A percentile compares a stretch with the other conserved stretches of the same genome.
Evolutionary conservation across 2,329 filamentous ascomycete species (phyloP).

Genomic region (Neospermospora avenae): DNA sequence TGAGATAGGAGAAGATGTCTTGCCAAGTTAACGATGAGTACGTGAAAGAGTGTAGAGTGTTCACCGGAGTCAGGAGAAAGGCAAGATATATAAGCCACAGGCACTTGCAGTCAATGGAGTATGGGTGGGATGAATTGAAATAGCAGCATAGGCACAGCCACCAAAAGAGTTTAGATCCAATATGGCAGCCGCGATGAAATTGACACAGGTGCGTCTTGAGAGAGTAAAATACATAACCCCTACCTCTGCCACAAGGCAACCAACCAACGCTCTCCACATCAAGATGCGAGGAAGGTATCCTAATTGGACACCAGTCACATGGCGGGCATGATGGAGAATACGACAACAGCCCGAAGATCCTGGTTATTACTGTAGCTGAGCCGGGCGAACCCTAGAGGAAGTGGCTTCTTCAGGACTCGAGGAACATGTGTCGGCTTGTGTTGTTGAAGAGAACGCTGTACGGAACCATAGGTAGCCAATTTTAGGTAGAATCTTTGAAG

Average conservation of each 20-base stretch:
- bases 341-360: conserved; percentile 25
- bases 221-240: conserved; percentile 9
- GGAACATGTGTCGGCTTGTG: background rate
- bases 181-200: conserved; percentile 25
- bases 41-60: conserved; percentile 1
- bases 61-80: background rate
- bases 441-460: background rate
- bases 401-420: conserved; percentile 5
- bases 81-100: conserved; percentile 22
- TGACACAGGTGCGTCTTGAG: conserved; percentile 22
- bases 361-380: conserved; percentile 14
- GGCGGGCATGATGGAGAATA: conserved; percentile 18
- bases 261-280: conserved; percentile 8
- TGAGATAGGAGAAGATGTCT: conserved; percentile 5
- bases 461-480: conserved; percentile 1
- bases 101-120: conserved; percentile 12
- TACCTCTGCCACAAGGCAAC: conserved; percentile 25
- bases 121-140: conserved; percentile 11
- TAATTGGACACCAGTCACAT: conserved; percentile 21
- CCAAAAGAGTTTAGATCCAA: conserved; percentile 22
- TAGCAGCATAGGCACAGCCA: conserved; percentile 28
- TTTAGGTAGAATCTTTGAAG: conserved; percentile 11
- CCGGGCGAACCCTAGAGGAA: conserved; percentile 10
- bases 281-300: conserved; percentile 4
- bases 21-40: conserved; percentile 1